A percentile compares a stretch with the other conserved stretches of the same genome.
phyloP scores from a whole-genome alignment of 106 monocot genomes.

The Gastrodia elata region DNA sequence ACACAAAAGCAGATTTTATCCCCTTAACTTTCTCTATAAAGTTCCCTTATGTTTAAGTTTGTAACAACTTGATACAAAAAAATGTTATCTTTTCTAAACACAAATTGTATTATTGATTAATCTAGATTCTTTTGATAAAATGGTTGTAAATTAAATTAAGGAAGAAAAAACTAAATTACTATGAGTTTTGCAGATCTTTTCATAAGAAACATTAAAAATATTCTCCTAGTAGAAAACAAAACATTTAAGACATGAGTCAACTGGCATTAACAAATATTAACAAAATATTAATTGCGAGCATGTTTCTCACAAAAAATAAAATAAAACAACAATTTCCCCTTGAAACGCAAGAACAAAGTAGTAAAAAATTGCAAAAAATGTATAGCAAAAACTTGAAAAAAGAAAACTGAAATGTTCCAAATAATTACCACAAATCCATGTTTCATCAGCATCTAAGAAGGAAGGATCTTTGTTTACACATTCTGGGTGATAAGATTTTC shows the following conservation, averaged over 20 bases:
- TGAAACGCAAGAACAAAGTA: not conserved
- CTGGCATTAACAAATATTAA: not conserved
- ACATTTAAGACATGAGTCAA: not conserved
- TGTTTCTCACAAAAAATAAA: not conserved
- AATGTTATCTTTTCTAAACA: too few species aligned
- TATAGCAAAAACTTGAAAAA: not conserved
- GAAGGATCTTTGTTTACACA: conserved; percentile 41
- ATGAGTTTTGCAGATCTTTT: too few species aligned
- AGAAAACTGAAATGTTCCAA: not conserved
- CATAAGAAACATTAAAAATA: not conserved
- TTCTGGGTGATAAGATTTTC: conserved; percentile 47
- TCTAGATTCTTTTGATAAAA: too few species aligned
- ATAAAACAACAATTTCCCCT: not conserved
- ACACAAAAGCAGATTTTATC: too few species aligned
- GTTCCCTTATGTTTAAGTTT: too few species aligned
- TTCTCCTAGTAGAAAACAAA: not conserved
- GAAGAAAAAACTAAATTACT: too few species aligned
- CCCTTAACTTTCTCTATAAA: too few species aligned
- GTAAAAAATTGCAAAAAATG: not conserved
- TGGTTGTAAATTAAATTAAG: too few species aligned
- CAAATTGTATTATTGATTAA: too few species aligned
- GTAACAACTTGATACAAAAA: too few species aligned
- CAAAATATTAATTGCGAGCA: not conserved
- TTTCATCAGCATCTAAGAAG: conserved; percentile 26
- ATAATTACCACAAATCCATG: conserved; percentile 41